Evolutionary conservation across 331 rosid genomes (phyloP), one percentile per base, ranked within the genome.

Genomic region (Cydonia oblonga): DNA sequence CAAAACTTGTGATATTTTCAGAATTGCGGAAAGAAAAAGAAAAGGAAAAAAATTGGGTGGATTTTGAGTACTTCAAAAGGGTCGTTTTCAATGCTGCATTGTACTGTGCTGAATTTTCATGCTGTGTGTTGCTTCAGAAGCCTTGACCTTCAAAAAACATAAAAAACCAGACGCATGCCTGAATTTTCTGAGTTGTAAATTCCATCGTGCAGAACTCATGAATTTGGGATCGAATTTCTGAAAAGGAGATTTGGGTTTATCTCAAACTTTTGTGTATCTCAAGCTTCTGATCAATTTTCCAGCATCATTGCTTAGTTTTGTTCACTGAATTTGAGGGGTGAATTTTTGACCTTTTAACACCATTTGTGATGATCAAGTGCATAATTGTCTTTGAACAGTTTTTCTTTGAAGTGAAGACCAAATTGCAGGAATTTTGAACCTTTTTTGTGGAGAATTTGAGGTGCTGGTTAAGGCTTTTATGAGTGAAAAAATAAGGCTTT

Each of bases 11-110:
- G 62, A 18, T 75, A 28, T 66, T 81, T 76, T 70, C 14, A n/a
- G n/a, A n/a, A n/a, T n/a, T n/a, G n/a, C n/a, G n/a, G n/a, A n/a
- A n/a, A n/a, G n/a, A n/a, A 12, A 40, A 40, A 35, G 9, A 49
- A 46, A 30, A 22, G 5, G 22, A 10, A 4, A 59, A 32, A 64
- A 9, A 8, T 49, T 18, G 22, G 15, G 59, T 22, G 5, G 38
- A 26, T 68, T 2, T 66, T 44, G 40, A 62, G 78, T 72, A 30
- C 69, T 60, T 75, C 71, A 29, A n/a, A 62, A 59, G 72, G 57
- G 76, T 62, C 73, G 60, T 74, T 62, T 71, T 81, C 64, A 65
- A 68, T 76, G 79, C 64, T 71, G 61, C 84, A 54, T 75, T 82
- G 74, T 30, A 67, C 69, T 54, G 51, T 14, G 64, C 60, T 32